Evolutionary conservation across 1,139 yeast species (phyloP).

Genomic region (Diutina catenulata): DNA sequence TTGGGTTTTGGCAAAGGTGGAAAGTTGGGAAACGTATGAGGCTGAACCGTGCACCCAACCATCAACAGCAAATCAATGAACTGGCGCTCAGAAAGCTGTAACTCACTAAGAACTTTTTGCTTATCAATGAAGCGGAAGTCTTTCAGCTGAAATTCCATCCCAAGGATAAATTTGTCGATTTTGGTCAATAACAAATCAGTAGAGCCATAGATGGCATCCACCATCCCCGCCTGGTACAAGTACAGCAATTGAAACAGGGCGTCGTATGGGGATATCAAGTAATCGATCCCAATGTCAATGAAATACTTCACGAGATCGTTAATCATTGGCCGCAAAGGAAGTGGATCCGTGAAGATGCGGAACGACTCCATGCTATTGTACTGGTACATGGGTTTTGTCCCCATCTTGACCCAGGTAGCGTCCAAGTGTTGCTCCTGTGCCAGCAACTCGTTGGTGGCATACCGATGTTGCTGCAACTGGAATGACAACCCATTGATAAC

Average conservation of each 20-base stretch:
- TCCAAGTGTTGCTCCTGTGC: conserved; percentile 35
- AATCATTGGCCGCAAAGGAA: conserved; percentile 36
- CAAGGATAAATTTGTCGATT: conserved; percentile 61
- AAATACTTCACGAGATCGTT: conserved; percentile 49
- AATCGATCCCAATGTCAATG: conserved; percentile 46
- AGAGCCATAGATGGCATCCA: conserved; percentile 78
- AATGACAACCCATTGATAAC: conserved; percentile 51
- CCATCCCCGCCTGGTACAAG: conserved; percentile 38
- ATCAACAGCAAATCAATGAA: conserved; percentile 65
- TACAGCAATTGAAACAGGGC: conserved; percentile 78
- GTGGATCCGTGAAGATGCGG: conserved; percentile 34
- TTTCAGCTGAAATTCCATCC: conserved; percentile 55
- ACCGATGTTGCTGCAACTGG: conserved; percentile 20
- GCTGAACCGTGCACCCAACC: conserved; percentile 72
- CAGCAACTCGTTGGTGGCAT: conserved; percentile 28
- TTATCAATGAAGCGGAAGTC: conserved; percentile 61
- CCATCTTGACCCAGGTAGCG: conserved; percentile 33
- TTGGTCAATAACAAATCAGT: conserved; percentile 60
- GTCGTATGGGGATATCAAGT: conserved; percentile 71
- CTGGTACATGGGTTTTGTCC: conserved; percentile 14
- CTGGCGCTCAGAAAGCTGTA: conserved; percentile 49
- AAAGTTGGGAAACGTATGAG: conserved; percentile 46
- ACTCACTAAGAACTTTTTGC: conserved; percentile 44
- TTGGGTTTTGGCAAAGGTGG: conserved; percentile 39
- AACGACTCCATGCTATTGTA: conserved; percentile 27